Evolutionary conservation across 345 rosid species (phyloP), one percentile per base, ranked within the genome.

Genomic region (Brassica cretica): DNA sequence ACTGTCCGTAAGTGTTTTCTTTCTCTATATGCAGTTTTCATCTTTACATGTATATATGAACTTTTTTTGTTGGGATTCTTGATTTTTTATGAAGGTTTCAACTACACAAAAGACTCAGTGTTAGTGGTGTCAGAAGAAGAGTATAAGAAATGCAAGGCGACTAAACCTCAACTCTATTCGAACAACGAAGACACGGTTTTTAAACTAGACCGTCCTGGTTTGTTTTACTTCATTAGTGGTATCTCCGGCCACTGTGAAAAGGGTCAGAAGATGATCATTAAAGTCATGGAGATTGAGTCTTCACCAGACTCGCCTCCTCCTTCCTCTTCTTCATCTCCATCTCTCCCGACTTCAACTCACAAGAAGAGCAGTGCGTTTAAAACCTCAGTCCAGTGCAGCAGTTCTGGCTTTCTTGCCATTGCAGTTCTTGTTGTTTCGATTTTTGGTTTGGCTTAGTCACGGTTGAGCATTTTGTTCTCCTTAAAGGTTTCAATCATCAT

Each of bases 191-290:
- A 87, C 66, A 84, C 88, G 0, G 69, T 66, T 64, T 84, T 80
- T 74, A 80, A 58, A 10, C 58, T 90, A 51, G 87, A 86, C 71
- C 71, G 86, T 4, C 78, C 91, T 0, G 87, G 91, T 16, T 68
- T 86, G 71, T 90, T 86, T 82, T 88, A 87, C 62, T 87, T 90
- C 79, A 84, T 90, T 14, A 87, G 95, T 19, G 91, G 91, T 25
- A 85, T 87, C 25, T 61, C 84, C 0, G 91, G 89, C 24, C 94
- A 90, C 55, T 88, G 91, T 24, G 83, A 84, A 77, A 77, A 84
- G 76, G 96, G 90, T 64, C 86, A 79, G 81, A 90, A 87, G 82
- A 85, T 88, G 91, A 89, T 88, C 85, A 76, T 89, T 55, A 90
- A 90, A 75, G 93, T 90, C 10, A 71, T 90, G 87, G 88, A 89